Base-by-base conservation (phyloP, 257 asterid genomes). In the Capsicum chinense region DNA sequence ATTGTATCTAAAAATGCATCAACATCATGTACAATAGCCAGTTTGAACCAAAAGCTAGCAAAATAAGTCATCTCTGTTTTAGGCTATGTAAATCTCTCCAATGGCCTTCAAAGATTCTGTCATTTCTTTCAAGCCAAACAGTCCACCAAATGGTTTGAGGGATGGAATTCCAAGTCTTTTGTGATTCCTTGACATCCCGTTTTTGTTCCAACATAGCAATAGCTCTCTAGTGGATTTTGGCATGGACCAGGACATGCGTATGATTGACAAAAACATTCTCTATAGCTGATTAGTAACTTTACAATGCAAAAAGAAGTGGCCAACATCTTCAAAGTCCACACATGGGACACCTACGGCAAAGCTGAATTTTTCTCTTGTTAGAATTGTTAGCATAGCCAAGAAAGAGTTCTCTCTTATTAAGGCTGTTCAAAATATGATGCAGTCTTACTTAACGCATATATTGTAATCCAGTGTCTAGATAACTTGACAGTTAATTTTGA, bases 251-350 rank as follows among this genome's bases (percentile, higher is more conserved):
- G 42, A 63, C 17, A 63, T 5, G 69, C 8, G 4, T 21, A 63
- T 21, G 69, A 26, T 63, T 21, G 1, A 21, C 16, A 63, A 63
- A 10, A 63, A 21, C 69, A 63, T 63, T 39, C 16, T 63, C 39
- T 16, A 63, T 37, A 63, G 69, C 39, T 63, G 69, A 63, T 37
- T 63, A 63, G 69, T 63, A 63, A 63, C 42, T 63, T 14, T 63
- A 63, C 69, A 63, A 63, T 63, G 69, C 42, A 21, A 63, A 21
- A 63, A 63, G 42, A 63, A 16, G 42, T 63, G 16, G 69, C 42
- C 69, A 13, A 21, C 69, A 63, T 63, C 13, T 63, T 63, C 69
- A 63, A 37, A 63, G 69, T 63, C 42, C 69, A 63, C 69, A 63
- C 16, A 63, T 63, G 16, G 16, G 9, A 16, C 39, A 63, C 69